A percentile compares a stretch with the other conserved stretches of the same genome.
Conservation (phyloP, 768 basidiomycete species). For the Russula griseocarnosa region DNA sequence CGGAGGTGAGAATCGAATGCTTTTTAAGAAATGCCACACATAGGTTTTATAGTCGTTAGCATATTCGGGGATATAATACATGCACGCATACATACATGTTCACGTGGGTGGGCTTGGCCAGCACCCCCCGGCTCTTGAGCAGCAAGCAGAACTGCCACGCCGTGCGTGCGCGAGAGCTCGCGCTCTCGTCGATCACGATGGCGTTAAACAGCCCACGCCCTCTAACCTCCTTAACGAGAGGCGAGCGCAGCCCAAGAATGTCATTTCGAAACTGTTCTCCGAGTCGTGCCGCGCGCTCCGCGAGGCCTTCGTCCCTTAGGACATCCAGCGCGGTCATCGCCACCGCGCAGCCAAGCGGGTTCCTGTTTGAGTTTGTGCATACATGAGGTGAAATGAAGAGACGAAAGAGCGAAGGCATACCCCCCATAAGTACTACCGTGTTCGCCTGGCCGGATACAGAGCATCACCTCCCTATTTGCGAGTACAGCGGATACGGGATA, state of each 20-base stretch:
- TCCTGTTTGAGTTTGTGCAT: constrained; percentile 43
- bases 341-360: constrained; percentile 95
- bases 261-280: constrained; percentile 77
- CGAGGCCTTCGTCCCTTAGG: constrained; percentile 82
- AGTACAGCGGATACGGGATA: constrained; percentile 97
- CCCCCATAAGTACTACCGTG: constrained; percentile 97
- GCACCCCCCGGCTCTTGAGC: constrained; percentile 83
- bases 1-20: constrained; percentile 95
- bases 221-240: constrained; percentile 73
- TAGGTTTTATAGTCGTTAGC: background rate
- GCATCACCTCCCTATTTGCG: constrained; percentile 87
- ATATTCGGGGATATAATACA: background rate
- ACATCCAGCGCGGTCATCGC: constrained; percentile 90
- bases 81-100: constrained; percentile 65
- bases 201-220: constrained; percentile 91
- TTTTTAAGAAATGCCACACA: constrained; percentile 34
- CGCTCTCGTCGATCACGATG: constrained; percentile 83
- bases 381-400: constrained; percentile 4
- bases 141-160: constrained; percentile 96
- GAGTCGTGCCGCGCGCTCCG: constrained; percentile 68
- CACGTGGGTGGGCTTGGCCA: constrained; percentile 95
- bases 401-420: constrained; percentile 41
- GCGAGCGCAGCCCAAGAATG: constrained; percentile 56
- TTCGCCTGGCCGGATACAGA: constrained; percentile 90
- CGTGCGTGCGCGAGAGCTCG: constrained; percentile 70